Base-by-base conservation (phyloP, 306 rosid species). In the Quercus rubra region DNA sequence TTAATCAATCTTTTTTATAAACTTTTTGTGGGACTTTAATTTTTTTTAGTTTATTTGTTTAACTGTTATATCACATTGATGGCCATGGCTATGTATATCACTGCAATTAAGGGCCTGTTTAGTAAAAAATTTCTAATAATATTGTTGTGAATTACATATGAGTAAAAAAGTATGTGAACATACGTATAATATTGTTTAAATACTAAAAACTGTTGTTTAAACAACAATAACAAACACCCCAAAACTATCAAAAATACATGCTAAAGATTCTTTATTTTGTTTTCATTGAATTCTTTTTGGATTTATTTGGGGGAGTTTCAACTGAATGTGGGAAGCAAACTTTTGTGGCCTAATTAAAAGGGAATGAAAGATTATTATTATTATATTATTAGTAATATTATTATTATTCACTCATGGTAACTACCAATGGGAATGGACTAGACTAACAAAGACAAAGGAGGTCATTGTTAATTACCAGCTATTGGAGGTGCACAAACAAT, bases 81-180 rank as follows among this genome's bases (percentile, higher is more conserved):
- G 18, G 31, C 11, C 13, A 19, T 21, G 25, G 13, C 4, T 61
- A 0, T 1, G 9, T 35, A 49, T 49, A 11, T 3, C 17, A 49
- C 15, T 7, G 2, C 11, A 38, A 38, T 38, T 7, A 35, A 35
- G 0, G 0, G 6, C 1, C 1, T 0, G 1, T 35, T 35, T 5
- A 35, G 8, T 6, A 35, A 35, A 2, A 35, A 2, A 6, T 35
- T 35, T 35, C 0, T 35, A 35, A 0, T 0, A 5, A 35, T 0
- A 0, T 35, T 35, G 0, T 35, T 35, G 7, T 35, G 8, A 35
- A 35, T 5, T 5, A 35, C 0, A 35, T 35, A 2, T 35, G 0
- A 0, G 0, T 35, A 0, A 35, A 35, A 35, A 35, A 35, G 1
- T 35, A 8, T 35, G 5, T 31, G 0, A 35, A 35, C 1, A 35